Conservation (phyloP, 2,329 filamentous ascomycete species). For the Fusarium multiceps region DNA sequence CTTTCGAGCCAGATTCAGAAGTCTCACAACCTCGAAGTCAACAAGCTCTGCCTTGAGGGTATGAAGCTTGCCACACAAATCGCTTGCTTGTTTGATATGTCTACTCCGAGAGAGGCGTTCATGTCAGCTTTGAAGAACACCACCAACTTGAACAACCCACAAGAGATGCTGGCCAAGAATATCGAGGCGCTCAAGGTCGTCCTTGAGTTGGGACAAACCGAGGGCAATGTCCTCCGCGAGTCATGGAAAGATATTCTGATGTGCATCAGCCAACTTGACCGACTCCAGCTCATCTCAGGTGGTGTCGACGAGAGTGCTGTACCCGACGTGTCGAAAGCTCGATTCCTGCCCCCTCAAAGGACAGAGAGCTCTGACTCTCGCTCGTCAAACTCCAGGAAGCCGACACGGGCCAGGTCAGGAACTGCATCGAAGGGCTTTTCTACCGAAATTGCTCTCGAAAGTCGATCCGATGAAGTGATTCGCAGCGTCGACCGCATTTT, state of each 20-base stretch:
- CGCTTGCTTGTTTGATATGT: constrained; percentile 90
- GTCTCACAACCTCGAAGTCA: constrained; percentile 90
- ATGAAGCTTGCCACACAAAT: constrained; percentile 95
- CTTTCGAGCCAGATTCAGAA: constrained; percentile 94
- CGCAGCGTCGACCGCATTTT: constrained; percentile 96
- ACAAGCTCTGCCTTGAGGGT: constrained; percentile 92
- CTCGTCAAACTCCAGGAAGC: constrained; percentile 70
- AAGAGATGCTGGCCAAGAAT: constrained; percentile 95
- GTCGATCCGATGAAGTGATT: constrained; percentile 91
- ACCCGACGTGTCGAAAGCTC: constrained; percentile 89
- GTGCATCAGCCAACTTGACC: constrained; percentile 94
- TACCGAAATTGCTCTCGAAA: constrained; percentile 88
- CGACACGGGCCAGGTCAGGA: constrained; percentile 62
- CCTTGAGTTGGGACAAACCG: constrained; percentile 90
- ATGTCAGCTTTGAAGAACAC: constrained; percentile 92
- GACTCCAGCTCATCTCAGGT: constrained; percentile 92
- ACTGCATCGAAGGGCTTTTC: constrained; percentile 74
- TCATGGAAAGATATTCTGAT: constrained; percentile 97
- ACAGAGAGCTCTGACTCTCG: constrained; percentile 67
- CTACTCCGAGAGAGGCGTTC: constrained; percentile 94
- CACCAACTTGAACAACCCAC: constrained; percentile 94
- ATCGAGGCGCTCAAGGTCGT: constrained; percentile 93
- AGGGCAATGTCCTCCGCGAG: constrained; percentile 87
- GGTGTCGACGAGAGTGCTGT: constrained; percentile 93
- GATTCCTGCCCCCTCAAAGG: constrained; percentile 72